Evolutionary conservation across 768 basidiomycete genomes (phyloP), one percentile per base, ranked within the genome.

Genomic region (Kondoa subrosea): DNA sequence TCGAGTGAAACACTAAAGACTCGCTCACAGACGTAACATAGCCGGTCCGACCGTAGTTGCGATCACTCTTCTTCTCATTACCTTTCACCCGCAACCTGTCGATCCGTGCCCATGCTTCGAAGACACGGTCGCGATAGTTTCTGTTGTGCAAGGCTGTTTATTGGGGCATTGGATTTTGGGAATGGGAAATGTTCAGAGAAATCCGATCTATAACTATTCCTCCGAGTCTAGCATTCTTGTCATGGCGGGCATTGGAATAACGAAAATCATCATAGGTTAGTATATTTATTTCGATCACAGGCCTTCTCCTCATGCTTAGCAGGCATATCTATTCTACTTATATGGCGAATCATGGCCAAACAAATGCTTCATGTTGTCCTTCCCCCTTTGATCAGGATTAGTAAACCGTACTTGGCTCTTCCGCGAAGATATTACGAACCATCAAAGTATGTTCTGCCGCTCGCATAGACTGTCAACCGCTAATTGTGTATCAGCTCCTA

Each of bases 61-160:
- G n/a, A 12, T 32, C 33, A 30, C 40, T 67, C 78, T 90, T 16
- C 78, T 88, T 2, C 78, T 87, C 25, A 85, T 92, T n/a, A 86
- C 91, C 74, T 84, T 88, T 69, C 90, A 92, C 74, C 91, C 92
- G 0, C 87, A 92, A 72, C 93, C 93, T 0, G 88, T 93, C 8
- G 92, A 97, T 67, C 90, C 93, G 73, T 96, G 93, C 72, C 93
- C 93, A 1, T 96, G 93, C 77, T 99, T 95, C 77, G 93, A 95
- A 75, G 93, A 97, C 74, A 89, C 92, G 1, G 92, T 96, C 64
- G 91, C 93, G 0, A 87, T 91, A 71, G 78, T 87, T n/a, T 85
- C 88, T 29, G 91, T 91, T 56, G 81, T 88, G 21, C 79, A 87
- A 34, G 93, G 93, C n/a, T 79, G 81, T 25, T 78, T 83, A 27